Conservation (phyloP, 1,139 yeast genomes). For the Pneumocystis canis region DNA sequence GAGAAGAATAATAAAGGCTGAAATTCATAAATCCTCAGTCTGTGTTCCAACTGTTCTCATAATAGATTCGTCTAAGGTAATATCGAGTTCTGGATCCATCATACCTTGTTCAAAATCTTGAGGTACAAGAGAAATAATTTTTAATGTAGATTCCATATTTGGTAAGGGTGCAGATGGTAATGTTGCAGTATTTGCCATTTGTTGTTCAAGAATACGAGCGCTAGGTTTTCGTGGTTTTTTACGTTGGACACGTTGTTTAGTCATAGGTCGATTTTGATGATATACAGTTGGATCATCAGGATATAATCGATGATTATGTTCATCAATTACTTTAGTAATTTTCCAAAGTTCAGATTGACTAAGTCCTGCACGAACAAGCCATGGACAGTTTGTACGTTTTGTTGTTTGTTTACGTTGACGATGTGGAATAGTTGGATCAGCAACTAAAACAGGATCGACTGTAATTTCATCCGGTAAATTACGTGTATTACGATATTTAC, state of each 20-base stretch:
- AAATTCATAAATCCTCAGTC: neutral
- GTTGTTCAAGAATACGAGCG: neutral
- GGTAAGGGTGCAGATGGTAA: neutral
- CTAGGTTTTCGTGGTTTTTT: neutral
- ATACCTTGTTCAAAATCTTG: neutral
- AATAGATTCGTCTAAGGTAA: neutral
- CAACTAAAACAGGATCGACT: neutral
- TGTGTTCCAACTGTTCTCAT: neutral
- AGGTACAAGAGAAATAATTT: neutral
- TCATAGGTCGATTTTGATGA: conserved; percentile 3
- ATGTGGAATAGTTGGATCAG: neutral
- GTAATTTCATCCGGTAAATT: neutral
- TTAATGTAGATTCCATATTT: neutral
- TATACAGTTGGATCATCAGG: conserved; percentile 3
- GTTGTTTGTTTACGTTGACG: conserved; percentile 2
- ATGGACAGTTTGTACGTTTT: conserved; percentile 4
- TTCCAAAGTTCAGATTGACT: conserved; percentile 4
- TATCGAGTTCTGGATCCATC: neutral
- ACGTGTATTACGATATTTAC: conserved; percentile 2
- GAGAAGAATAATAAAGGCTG: too few relatives aligned
- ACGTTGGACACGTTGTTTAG: neutral
- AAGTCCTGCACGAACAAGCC: conserved; percentile 5
- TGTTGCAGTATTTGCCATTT: neutral
- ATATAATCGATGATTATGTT: conserved; percentile 3
- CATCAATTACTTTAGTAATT: conserved; percentile 1